Evolutionary conservation across 2,329 filamentous ascomycete species (phyloP).

Genomic region (Tympanopsis confertula): DNA sequence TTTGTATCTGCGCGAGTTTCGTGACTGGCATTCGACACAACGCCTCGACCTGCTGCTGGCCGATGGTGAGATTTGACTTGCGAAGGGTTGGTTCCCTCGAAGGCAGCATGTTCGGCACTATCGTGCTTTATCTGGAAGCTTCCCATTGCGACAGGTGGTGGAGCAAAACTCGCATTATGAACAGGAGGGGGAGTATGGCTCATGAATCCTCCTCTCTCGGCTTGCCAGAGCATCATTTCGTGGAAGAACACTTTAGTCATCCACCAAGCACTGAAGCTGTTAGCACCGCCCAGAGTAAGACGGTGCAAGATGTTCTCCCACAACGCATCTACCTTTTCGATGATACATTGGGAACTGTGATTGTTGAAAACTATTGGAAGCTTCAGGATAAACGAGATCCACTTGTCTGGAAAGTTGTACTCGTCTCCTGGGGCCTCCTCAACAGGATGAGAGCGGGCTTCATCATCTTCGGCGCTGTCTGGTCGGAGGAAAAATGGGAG

Average conservation of each 20-base stretch:
- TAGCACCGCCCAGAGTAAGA: constrained; percentile 38
- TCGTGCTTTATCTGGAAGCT: background rate
- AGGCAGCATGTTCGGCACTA: too few relatives aligned
- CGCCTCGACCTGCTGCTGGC: background rate
- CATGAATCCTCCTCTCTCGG: constrained; percentile 53
- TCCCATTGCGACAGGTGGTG: too few relatives aligned
- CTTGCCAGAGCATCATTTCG: constrained; percentile 55
- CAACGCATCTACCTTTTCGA: constrained; percentile 37
- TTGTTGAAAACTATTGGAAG: constrained; percentile 37
- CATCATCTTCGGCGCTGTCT: constrained; percentile 15
- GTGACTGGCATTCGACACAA: background rate
- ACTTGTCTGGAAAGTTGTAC: constrained; percentile 36
- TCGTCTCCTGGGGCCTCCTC: constrained; percentile 19
- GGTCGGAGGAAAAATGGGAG: constrained; percentile 19
- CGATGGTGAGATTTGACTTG: too few relatives aligned
- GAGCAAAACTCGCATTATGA: background rate
- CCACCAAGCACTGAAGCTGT: constrained; percentile 44
- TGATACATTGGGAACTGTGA: constrained; percentile 32
- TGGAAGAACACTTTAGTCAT: constrained; percentile 57
- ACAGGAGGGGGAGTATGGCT: background rate
- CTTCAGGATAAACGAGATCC: constrained; percentile 35
- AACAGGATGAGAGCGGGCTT: constrained; percentile 13
- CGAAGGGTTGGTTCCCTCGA: background rate
- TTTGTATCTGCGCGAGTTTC: background rate
- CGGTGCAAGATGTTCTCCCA: constrained; percentile 40